Evolutionary conservation across 371 early-diverging fungal species (phyloP).

Genomic region (Fennellomyces sp.): DNA sequence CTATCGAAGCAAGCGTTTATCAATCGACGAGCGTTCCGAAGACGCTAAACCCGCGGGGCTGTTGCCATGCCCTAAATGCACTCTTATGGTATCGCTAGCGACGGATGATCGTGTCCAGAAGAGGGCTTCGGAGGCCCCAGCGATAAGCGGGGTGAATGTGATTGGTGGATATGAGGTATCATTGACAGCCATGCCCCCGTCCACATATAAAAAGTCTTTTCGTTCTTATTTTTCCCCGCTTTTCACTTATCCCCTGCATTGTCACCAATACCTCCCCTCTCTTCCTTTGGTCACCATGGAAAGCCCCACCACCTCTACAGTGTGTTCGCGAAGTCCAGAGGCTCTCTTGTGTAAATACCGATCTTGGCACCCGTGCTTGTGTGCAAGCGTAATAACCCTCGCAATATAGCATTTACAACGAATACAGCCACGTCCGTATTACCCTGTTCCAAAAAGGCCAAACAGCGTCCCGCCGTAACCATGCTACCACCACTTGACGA

Average conservation of each 20-base stretch:
- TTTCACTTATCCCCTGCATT: neutral
- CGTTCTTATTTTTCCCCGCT: neutral
- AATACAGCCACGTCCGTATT: conserved; percentile 48
- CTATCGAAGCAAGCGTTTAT: too few species aligned
- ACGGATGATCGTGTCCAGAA: neutral
- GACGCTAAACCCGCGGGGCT: too few species aligned
- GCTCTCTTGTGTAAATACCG: conserved; percentile 43
- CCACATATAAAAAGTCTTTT: neutral
- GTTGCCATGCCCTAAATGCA: too few species aligned
- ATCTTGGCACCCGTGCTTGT: too few species aligned
- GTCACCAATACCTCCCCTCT: neutral
- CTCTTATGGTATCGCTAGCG: too few species aligned
- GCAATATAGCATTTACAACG: conserved; percentile 38
- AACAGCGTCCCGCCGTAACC: conserved; percentile 9
- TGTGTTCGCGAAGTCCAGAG: conserved; percentile 50
- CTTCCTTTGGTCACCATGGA: conserved; percentile 10
- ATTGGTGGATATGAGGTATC: conserved; percentile 1
- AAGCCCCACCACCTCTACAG: conserved; percentile 28
- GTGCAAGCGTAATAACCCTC: too few species aligned
- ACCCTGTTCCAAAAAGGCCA: conserved; percentile 33
- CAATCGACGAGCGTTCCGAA: too few species aligned
- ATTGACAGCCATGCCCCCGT: neutral
- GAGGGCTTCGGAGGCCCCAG: neutral
- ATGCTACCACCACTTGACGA: conserved; percentile 37
- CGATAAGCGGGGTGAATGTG: conserved; percentile 3